A percentile compares a stretch with the other conserved stretches of the same genome.
Conservation (phyloP, 169 alveolate species). For the Sarcocystis neurona region DNA sequence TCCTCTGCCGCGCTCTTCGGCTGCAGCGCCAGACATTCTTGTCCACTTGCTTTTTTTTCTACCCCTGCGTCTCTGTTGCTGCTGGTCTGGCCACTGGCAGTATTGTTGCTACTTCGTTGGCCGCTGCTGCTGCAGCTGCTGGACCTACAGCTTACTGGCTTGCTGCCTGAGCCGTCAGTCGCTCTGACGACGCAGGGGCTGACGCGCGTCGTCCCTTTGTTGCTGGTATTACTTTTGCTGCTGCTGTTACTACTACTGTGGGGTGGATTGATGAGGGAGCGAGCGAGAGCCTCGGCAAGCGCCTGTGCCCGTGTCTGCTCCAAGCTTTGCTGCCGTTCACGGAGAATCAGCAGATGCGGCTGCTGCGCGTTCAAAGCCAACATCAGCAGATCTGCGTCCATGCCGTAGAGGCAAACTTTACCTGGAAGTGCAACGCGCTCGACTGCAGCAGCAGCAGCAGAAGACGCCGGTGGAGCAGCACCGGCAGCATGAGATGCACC, state of each 20-base stretch:
- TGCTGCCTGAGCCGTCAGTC: no score
- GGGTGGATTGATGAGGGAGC: background rate
- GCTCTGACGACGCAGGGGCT: no score
- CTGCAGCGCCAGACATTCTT: no score
- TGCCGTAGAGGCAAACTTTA: constrained; percentile 92
- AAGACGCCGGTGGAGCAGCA: no score
- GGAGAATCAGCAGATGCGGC: constrained; percentile 89
- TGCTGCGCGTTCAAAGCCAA: constrained; percentile 95
- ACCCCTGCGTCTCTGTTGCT: background rate
- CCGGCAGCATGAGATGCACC: no score
- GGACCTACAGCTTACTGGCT: no score
- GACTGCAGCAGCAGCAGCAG: no score
- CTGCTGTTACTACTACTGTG: no score
- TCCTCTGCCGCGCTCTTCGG: background rate
- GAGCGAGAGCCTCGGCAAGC: constrained; percentile 49
- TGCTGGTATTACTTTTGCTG: no score
- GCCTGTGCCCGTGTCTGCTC: constrained; percentile 44
- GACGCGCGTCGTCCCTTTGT: no score
- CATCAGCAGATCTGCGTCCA: constrained; percentile 99
- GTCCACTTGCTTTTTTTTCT: no score
- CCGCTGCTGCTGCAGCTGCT: constrained; percentile 35
- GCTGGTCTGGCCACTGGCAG: background rate
- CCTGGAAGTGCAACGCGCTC: constrained; percentile 47
- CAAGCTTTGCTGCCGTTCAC: constrained; percentile 81
- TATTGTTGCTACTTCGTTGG: background rate